Evolutionary conservation across 2,329 filamentous ascomycete species (phyloP), one percentile per base, ranked within the genome.

Genomic region (Talaromyces sp.): DNA sequence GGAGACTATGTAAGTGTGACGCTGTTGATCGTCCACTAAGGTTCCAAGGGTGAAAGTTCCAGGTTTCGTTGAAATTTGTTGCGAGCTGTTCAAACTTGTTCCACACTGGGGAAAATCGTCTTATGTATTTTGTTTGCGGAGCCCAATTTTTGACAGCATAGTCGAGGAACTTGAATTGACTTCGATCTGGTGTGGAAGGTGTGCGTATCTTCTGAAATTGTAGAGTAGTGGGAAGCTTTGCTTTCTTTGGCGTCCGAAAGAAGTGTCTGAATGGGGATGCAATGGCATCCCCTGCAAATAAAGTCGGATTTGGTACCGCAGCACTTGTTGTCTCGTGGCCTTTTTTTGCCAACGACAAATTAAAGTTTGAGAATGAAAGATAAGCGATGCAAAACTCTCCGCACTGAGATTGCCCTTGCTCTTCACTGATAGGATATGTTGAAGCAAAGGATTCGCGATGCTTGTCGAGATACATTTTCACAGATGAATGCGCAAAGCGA

Each of bases 41-140:
- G 2, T 59, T 30, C 68, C 67, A 68, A 10, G 67, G 68, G 55
- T 69, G 65, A 28, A 69, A 65, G 49, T 67, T 64, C 66, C 67
- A 69, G 13, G 62, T 63, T 32, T 68, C 65, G 56, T 66, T 68
- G 39, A 66, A 66, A 49, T 32, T 54, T 30, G 59, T 15, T 15
- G 64, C 61, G 19, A 68, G 63, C 17, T 36, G 36, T 15, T 62
- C 17, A 36, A 69, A 68, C 27, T 55, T 64, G 1, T 60, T 53
- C 67, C 66, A 69, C 1, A 62, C 28, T 30, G 30, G 13, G 9
- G 65, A 67, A 13, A 2, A 17, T 2, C 0, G 9, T 17, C 51
- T 22, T 33, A 68, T 64, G 3, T 61, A 1, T 25, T 64, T 66
- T 6, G 65, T 68, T 28, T 69, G 66, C 10, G 62, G 32, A 1